Base-by-base conservation (phyloP, 176 grass and related monocot species). In the Oryza brachyantha region DNA sequence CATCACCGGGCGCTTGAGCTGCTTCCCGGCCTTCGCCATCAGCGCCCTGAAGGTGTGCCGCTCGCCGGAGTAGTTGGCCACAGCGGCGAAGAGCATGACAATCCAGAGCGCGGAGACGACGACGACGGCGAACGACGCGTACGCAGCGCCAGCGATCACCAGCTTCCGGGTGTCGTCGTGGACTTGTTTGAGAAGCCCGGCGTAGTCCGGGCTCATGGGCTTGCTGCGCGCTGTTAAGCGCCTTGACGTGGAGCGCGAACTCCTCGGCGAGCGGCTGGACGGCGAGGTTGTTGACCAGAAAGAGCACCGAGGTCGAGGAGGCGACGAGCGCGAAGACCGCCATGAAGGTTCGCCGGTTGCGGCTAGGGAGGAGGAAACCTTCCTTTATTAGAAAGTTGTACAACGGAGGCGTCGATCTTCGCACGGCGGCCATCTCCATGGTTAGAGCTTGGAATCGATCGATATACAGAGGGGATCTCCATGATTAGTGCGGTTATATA, bases 321-420 rank as follows among this genome's bases (percentile, higher is more conserved):
- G 29, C 1, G 12, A 55, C 5, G 19, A 79, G 24, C 0, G 16
- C 2, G 0, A 63, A 65, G 42, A 85, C 8, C 3, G 13, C 19
- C 13, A 12, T 1, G 59, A 79, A 85, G 32, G 79, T 42, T 11
- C 42, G 32, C 57, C 41, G 5, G 83, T 85, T 85, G 58, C 68
- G 75, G 60, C 4, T 25, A 0, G 75, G 83, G 42, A 85, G 83
- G 25, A 79, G 67, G 32, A 78, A 5, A 13, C 75, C 83, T 54
- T 79, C 67, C 8, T 65, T 85, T 32, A 32, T 85, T 32, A 32
- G 42, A 57, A 79, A 85, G 58, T 57, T 65, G 75, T 72, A 84
- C 57, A 72, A 55, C 0, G 67, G 29, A 24, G 66, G 74, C 1
- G n/a, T 10, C 39, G 29, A 62, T 48, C 17, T 62, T 75, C 77